A percentile compares a stretch with the other conserved stretches of the same genome.
These are phyloP conservation scores for Lachnellula cervina DNA, from an alignment of 2,329 filamentous ascomycete species.

Conservation along the genomic window DNA sequence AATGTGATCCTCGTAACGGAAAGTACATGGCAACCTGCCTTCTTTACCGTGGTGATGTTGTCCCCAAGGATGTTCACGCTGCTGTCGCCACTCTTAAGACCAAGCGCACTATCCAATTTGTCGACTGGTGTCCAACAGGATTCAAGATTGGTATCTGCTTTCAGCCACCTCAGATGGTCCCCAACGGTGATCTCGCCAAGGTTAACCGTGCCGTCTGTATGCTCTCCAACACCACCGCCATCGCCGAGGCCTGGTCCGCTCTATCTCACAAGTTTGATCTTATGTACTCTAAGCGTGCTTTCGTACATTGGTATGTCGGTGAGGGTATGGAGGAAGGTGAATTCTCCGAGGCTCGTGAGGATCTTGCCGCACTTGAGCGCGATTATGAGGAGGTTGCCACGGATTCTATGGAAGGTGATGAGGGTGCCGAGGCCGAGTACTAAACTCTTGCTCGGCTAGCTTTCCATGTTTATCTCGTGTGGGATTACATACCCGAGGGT, in stretches of 20 bases:
- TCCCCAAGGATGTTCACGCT: conserved; percentile 88
- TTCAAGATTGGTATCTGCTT: conserved; percentile 99
- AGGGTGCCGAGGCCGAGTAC: conserved; percentile 67
- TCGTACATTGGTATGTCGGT: conserved; percentile 99
- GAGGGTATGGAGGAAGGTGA: conserved; percentile 99
- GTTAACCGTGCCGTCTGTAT: conserved; percentile 99
- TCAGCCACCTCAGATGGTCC: conserved; percentile 92
- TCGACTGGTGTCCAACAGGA: conserved; percentile 99
- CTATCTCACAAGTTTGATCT: conserved; percentile 98
- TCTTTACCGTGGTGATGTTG: conserved; percentile 97
- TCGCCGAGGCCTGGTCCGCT: conserved; percentile 95
- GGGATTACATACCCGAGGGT: conserved; percentile 28
- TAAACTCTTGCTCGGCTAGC: conserved; percentile 16
- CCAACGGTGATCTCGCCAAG: conserved; percentile 95
- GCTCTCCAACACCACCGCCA: conserved; percentile 98
- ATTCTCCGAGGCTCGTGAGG: conserved; percentile 98
- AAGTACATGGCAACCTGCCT: conserved; percentile 99
- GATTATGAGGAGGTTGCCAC: conserved; percentile 99
- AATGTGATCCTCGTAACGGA: conserved; percentile 96
- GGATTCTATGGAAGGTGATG: conserved; percentile 85
- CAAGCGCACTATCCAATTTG: conserved; percentile 98
- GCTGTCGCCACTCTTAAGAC: conserved; percentile 97
- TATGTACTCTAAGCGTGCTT: conserved; percentile 99
- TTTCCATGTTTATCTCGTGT: conserved; percentile 25
- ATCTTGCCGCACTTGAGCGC: conserved; percentile 93